Evolutionary conservation across 768 basidiomycete species (phyloP).

Genomic region (Myochromella boudieri): DNA sequence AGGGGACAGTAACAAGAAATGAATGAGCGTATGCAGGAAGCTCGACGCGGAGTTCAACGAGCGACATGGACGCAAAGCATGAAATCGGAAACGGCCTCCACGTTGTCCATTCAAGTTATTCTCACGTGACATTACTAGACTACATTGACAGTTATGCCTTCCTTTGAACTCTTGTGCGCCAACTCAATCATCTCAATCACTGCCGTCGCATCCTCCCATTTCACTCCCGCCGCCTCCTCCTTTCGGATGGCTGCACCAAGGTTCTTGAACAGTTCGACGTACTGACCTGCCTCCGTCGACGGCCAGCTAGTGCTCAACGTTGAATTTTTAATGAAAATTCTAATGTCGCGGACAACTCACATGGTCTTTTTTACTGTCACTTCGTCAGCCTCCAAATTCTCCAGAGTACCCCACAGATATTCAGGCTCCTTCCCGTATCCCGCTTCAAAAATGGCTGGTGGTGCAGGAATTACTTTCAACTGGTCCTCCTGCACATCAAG

Average conservation of each 20-base stretch:
- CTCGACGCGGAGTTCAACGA: constrained; percentile 63
- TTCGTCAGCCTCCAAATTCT: constrained; percentile 51
- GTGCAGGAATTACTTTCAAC: constrained; percentile 54
- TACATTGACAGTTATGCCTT: constrained; percentile 45
- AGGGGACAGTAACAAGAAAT: constrained; percentile 53
- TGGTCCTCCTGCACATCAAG: constrained; percentile 81
- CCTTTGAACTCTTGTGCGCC: constrained; percentile 62
- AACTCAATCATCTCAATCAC: constrained; percentile 81
- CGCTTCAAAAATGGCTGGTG: constrained; percentile 41
- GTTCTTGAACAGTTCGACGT: constrained; percentile 63
- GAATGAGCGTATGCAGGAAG: constrained; percentile 74
- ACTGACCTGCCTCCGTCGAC: constrained; percentile 55
- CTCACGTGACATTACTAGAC: constrained; percentile 7
- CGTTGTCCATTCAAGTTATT: constrained; percentile 16
- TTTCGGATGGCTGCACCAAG: constrained; percentile 61
- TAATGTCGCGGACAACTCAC: constrained; percentile 22
- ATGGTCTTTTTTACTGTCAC: constrained; percentile 34
- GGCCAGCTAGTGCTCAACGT: constrained; percentile 53
- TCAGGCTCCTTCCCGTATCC: constrained; percentile 64
- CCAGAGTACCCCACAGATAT: constrained; percentile 60
- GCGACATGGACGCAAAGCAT: constrained; percentile 31
- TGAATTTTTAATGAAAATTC: background rate
- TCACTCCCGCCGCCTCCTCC: constrained; percentile 55
- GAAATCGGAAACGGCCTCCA: constrained; percentile 13
- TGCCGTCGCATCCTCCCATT: constrained; percentile 69